Percentiles rank a stretch among this genome's conserved stretches.
phyloP scores from a whole-genome alignment of 2,329 filamentous ascomycete genomes.

The Penicillium aurantiogriseum region DNA sequence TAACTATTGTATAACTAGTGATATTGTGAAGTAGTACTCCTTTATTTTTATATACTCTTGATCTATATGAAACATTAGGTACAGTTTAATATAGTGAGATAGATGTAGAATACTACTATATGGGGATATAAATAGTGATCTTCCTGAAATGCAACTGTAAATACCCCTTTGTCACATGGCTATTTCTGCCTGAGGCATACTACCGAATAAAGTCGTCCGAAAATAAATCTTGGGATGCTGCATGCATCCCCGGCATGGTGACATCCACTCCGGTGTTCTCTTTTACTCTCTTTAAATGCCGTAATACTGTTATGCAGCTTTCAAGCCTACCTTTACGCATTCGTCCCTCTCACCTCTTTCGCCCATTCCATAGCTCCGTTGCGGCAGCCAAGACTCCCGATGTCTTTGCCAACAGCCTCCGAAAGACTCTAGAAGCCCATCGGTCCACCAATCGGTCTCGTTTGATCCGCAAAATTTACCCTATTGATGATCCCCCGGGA shows the following conservation, averaged over 20 bases:
- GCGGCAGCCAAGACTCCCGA: constrained; percentile 17
- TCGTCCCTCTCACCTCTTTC: constrained; percentile 9
- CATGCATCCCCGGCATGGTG: constrained; percentile 8
- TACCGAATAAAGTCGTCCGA: not conserved
- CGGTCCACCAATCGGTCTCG: constrained; percentile 38
- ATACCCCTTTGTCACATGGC: constrained; percentile 16
- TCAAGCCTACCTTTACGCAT: constrained; percentile 9
- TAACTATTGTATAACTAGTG: not conserved
- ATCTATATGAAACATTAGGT: not conserved
- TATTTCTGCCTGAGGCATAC: constrained; percentile 6
- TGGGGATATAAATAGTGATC: not conserved
- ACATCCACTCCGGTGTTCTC: constrained; percentile 5
- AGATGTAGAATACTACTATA: not conserved
- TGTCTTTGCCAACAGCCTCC: constrained; percentile 36
- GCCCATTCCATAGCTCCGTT: constrained; percentile 15
- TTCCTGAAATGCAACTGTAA: not conserved
- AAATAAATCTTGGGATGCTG: not conserved
- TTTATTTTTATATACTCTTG: not conserved
- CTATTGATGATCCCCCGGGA: constrained; percentile 13
- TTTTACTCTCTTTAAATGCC: constrained; percentile 16
- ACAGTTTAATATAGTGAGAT: not conserved
- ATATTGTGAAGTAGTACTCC: not conserved
- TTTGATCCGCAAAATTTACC: constrained; percentile 34
- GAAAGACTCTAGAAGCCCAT: constrained; percentile 44
- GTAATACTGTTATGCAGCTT: constrained; percentile 28